Percentiles rank a stretch among this genome's conserved stretches.
Conservation (phyloP, 495 filamentous ascomycete genomes). For the Xylaria nigripes region DNA sequence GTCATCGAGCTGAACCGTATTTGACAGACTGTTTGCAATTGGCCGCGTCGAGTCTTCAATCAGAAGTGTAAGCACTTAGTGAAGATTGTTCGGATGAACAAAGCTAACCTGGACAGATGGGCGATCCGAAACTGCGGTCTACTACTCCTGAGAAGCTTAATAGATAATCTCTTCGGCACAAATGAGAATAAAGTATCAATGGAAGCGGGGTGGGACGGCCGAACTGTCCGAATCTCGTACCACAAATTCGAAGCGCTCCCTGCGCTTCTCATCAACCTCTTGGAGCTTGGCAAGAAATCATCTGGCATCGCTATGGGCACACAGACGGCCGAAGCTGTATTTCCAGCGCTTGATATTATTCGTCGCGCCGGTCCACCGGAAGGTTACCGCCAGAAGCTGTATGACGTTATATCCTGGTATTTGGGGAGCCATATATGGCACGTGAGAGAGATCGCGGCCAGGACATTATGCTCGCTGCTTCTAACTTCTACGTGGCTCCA, state of each 20-base stretch:
- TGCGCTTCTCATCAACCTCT: conserved; percentile 56
- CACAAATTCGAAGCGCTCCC: conserved; percentile 65
- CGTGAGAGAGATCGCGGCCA: conserved; percentile 82
- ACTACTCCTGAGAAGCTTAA: conserved; percentile 75
- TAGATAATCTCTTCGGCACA: conserved; percentile 66
- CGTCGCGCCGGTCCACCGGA: conserved; percentile 52
- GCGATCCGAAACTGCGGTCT: conserved; percentile 87
- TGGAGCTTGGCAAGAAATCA: conserved; percentile 42
- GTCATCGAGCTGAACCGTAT: conserved; percentile 53
- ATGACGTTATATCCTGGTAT: conserved; percentile 43
- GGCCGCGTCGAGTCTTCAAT: conserved; percentile 62
- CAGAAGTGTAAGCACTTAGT: conserved; percentile 49
- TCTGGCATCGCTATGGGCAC: conserved; percentile 29
- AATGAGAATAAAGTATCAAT: conserved; percentile 46
- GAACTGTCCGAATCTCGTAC: conserved; percentile 50
- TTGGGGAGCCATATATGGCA: conserved; percentile 75
- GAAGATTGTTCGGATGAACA: conserved; percentile 10
- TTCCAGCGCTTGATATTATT: conserved; percentile 82
- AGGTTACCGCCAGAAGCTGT: conserved; percentile 36
- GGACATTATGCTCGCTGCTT: conserved; percentile 63
- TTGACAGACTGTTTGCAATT: conserved; percentile 66
- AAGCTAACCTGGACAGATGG: conserved; percentile 52
- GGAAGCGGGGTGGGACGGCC: conserved; percentile 43
- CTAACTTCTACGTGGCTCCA: conserved; percentile 42
- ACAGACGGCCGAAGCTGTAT: conserved; percentile 61